Evolutionary conservation across 2,329 filamentous ascomycete species (phyloP), one percentile per base, ranked within the genome.

Genomic region (Metarhizium brunneum): DNA sequence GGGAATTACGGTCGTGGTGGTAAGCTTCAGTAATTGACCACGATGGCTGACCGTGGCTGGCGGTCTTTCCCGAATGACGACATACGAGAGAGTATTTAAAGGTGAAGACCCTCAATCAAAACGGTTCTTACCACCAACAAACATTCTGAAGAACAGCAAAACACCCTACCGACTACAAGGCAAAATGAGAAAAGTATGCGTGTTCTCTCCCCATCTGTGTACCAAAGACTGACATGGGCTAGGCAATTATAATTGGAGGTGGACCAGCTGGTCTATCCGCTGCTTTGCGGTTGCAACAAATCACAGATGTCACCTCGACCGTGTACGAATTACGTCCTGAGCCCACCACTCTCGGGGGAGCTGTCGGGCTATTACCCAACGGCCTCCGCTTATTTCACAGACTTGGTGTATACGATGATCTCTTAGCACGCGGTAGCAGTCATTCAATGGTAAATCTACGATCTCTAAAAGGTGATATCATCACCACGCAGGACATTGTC

Each of bases 361-460:
- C 55, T 13, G 51, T 59, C 38, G 57, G 57, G 18, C 57, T 59
- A 25, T 32, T 57, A 83, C 13, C 88, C 87, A 66, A 88, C 84
- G 2, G 82, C 80, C 4, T 85, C 84, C 25, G 85, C 84, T 47
- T 85, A 82, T 2, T 87, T 80, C 64, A 80, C 83, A 2, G 85
- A 84, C 7, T 86, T 81, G 0, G 81, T 81, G 0, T 85, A 83
- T 16, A 85, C 87, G 71, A 85, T 79, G 68, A 82, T 76, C 57
- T 82, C 76, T 18, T 88, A 86, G 69, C 77, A 7, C 35, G 40
- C 3, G 57, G 77, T 50, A 79, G 86, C 63, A 85, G 85, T 16
- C 84, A 84, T 67, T 87, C 87, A 62, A 81, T 87, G 63, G 74
- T 78, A 42, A 84, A 77, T 0, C 75, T 87, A 52, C 73, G 75